Percentiles rank a stretch among this genome's conserved stretches.
These are phyloP conservation scores for Neurospora sp. DNA, from an alignment of 495 filamentous ascomycete genomes.

Conservation along the genomic window DNA sequence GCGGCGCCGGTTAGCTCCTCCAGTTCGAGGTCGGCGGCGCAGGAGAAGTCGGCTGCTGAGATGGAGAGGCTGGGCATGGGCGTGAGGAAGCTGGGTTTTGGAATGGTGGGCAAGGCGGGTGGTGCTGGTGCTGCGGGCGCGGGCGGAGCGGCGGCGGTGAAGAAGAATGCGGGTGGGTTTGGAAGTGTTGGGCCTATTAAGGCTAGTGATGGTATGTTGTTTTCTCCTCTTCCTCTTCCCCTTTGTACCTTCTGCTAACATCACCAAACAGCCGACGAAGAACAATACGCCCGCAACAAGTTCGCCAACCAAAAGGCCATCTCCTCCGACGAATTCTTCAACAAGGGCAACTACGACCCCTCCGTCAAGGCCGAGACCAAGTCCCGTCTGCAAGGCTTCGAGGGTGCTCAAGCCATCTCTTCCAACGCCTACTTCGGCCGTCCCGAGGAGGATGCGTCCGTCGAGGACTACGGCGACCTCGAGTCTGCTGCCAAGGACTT, in stretches of 20 bases:
- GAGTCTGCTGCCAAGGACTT: conserved; percentile 92
- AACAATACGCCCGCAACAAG: conserved; percentile 61
- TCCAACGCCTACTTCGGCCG: conserved; percentile 96
- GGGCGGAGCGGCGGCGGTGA: conserved; percentile 44
- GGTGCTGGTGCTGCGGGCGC: conserved; percentile 50
- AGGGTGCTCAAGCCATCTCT: conserved; percentile 84
- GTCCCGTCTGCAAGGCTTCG: conserved; percentile 76
- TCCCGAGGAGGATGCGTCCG: conserved; percentile 58
- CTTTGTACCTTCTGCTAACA: conserved; percentile 9
- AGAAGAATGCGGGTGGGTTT: conserved; percentile 69
- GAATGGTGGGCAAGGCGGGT: conserved; percentile 51
- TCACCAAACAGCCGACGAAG: conserved; percentile 49
- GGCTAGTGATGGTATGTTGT: conserved; percentile 58
- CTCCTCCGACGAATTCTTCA: conserved; percentile 96
- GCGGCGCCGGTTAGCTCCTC: conserved; percentile 53
- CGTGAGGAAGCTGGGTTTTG: conserved; percentile 78
- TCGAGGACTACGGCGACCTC: conserved; percentile 73
- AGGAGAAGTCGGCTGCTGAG: conserved; percentile 54
- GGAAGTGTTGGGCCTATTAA: conserved; percentile 71
- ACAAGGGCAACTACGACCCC: conserved; percentile 77
- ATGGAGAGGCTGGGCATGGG: conserved; percentile 90
- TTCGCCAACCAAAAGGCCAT: conserved; percentile 94
- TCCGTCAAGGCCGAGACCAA: conserved; percentile 76
- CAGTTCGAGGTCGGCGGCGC: conserved; percentile 45
- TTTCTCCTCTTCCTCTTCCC: not conserved